Evolutionary conservation across 2,329 filamentous ascomycete species (phyloP).

Genomic region (Dichotomopilus funicola): DNA sequence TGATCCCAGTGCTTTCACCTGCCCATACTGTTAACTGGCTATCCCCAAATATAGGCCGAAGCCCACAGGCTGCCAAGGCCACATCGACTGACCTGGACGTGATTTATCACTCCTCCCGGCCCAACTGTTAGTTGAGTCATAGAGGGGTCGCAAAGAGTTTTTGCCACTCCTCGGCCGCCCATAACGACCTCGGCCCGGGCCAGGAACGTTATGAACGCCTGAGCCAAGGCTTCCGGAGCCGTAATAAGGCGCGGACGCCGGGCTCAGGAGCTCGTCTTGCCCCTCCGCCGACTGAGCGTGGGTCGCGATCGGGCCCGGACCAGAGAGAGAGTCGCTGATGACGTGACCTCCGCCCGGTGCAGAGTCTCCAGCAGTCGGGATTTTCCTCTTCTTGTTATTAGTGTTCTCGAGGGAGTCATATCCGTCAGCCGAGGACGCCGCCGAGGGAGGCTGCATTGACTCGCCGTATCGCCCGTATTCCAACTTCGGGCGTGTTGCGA

Average conservation of each 20-base stretch:
- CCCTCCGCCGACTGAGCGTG: constrained; percentile 31
- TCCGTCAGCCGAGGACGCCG: constrained; percentile 68
- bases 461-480: constrained; percentile 41
- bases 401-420: constrained; percentile 98
- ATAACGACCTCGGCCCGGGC: constrained; percentile 76
- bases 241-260: constrained; percentile 32
- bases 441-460: constrained; percentile 57
- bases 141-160: constrained; percentile 54
- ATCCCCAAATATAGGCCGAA: background rate
- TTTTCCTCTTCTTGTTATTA: constrained; percentile 98
- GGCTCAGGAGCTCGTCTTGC: constrained; percentile 27
- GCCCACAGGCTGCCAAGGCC: constrained; percentile 40
- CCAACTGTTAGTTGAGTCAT: constrained; percentile 54
- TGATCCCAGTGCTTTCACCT: constrained; percentile 64
- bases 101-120: constrained; percentile 41
- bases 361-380: constrained; percentile 76
- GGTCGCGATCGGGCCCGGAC: constrained; percentile 28
- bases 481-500: constrained; percentile 38
- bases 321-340: constrained; percentile 28
- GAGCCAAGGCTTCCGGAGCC: constrained; percentile 47
- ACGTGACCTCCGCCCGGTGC: constrained; percentile 40
- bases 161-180: constrained; percentile 59
- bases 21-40: constrained; percentile 12
- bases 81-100: constrained; percentile 39
- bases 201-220: constrained; percentile 67